phyloP scores from a whole-genome alignment of 768 basidiomycete species.

The Boletus vinaceobasis region DNA sequence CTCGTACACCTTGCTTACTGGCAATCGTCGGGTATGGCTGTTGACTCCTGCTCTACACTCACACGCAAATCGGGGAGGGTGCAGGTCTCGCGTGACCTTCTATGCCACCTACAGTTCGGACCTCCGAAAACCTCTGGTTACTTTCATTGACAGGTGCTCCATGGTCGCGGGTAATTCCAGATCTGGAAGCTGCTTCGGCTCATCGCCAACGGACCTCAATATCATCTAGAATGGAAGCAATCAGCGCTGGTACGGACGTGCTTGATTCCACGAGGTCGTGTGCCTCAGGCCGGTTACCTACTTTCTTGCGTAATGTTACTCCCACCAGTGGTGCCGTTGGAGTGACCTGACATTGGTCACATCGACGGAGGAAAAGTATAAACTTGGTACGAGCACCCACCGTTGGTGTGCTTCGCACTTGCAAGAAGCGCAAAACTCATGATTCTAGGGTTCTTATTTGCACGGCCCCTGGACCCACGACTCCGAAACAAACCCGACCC shows the following conservation, averaged over 20 bases:
- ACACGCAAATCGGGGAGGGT: background rate
- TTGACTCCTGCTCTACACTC: background rate
- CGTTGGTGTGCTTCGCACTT: constrained; percentile 11
- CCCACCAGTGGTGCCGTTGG: constrained; percentile 13
- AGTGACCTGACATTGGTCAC: constrained; percentile 1
- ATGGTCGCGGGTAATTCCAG: background rate
- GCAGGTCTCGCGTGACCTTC: background rate
- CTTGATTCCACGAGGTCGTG: constrained; percentile 20
- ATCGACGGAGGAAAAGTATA: constrained; percentile 1
- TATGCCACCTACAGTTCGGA: background rate
- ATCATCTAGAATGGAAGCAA: constrained; percentile 22
- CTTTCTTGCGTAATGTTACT: constrained; percentile 15
- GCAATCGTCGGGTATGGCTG: background rate
- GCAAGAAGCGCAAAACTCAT: constrained; percentile 9
- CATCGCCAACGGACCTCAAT: constrained; percentile 11
- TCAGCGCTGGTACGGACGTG: constrained; percentile 1
- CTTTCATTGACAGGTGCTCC: background rate
- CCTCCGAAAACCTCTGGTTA: constrained; percentile 3
- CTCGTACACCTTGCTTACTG: background rate
- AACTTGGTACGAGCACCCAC: constrained; percentile 5
- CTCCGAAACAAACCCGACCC: constrained; percentile 14
- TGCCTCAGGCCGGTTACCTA: constrained; percentile 4
- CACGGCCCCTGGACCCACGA: constrained; percentile 15
- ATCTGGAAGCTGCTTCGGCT: constrained; percentile 9
- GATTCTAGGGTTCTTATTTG: constrained; percentile 17